Evolutionary conservation across 2,329 filamentous ascomycete species (phyloP).

Genomic region (Mycogone perniciosa): DNA sequence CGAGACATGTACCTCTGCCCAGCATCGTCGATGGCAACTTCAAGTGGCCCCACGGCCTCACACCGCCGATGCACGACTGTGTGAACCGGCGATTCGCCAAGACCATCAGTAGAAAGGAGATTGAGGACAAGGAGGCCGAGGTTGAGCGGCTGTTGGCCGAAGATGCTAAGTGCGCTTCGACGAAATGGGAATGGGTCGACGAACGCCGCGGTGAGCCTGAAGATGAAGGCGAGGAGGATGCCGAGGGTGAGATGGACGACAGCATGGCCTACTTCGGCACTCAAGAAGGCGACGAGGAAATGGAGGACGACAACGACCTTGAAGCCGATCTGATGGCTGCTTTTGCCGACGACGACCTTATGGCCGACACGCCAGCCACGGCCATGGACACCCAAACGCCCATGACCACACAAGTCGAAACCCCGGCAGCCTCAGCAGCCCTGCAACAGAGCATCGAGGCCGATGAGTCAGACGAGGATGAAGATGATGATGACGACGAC

Average conservation of each 20-base stretch:
- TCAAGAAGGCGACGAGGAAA: slow-evolving; percentile 27
- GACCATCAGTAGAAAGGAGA: slow-evolving; percentile 73
- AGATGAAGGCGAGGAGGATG: slow-evolving; percentile 43
- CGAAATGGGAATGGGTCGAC: slow-evolving; percentile 60
- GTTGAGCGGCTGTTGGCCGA: slow-evolving; percentile 67
- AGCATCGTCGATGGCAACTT: slow-evolving; percentile 61
- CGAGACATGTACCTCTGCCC: slow-evolving; percentile 61
- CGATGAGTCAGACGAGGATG: slow-evolving; percentile 35
- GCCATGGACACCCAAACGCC: slow-evolving; percentile 41
- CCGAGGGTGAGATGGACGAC: slow-evolving; percentile 44
- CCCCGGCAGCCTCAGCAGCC: slow-evolving; percentile 31
- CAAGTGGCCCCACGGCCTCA: slow-evolving; percentile 79
- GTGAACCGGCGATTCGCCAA: slow-evolving; percentile 78
- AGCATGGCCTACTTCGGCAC: slow-evolving; percentile 33
- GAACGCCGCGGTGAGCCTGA: slow-evolving; percentile 37
- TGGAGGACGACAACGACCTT: slow-evolving; percentile 42
- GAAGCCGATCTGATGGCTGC: slow-evolving; percentile 51
- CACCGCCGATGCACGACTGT: slow-evolving; percentile 81
- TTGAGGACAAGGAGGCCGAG: slow-evolving; percentile 75
- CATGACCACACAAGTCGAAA: slow-evolving; percentile 37
- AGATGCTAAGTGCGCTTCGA: slow-evolving; percentile 56
- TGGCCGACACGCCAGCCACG: slow-evolving; percentile 37
- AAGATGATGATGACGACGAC: slow-evolving; percentile 39
- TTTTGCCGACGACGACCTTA: slow-evolving; percentile 38
- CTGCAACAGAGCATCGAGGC: slow-evolving; percentile 41